Percentiles rank a stretch among this genome's conserved stretches.
phyloP scores from a whole-genome alignment of 1,284 basidiomycete genomes.

The Blastosporella zonata region DNA sequence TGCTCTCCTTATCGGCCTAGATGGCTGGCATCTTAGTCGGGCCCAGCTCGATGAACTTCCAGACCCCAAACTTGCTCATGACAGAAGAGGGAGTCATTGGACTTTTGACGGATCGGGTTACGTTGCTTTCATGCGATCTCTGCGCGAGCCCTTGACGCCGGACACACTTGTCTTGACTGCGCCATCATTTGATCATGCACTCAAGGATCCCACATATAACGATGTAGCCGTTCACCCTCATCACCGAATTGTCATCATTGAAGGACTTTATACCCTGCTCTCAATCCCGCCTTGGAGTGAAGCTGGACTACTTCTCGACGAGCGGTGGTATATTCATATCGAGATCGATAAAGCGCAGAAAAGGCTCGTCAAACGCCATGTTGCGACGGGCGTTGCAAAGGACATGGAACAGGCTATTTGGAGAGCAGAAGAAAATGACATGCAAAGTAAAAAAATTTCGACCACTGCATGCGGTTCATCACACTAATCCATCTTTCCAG shows the following conservation, averaged over 20 bases:
- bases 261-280: constrained; percentile 82
- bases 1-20: constrained; percentile 69
- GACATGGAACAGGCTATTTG: constrained; percentile 63
- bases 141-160: constrained; percentile 40
- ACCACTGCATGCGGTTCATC: not conserved
- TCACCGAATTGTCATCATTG: constrained; percentile 78
- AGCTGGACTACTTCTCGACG: constrained; percentile 68
- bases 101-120: constrained; percentile 68
- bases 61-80: constrained; percentile 70
- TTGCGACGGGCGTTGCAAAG: constrained; percentile 70
- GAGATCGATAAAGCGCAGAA: constrained; percentile 56
- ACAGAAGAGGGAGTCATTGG: constrained; percentile 68
- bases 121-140: constrained; percentile 54
- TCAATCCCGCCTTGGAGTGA: constrained; percentile 70
- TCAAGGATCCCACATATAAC: constrained; percentile 62
- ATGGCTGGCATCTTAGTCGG: constrained; percentile 83
- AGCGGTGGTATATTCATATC: constrained; percentile 75
- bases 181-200: constrained; percentile 73
- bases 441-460: constrained; percentile 58
- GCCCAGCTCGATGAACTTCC: constrained; percentile 65
- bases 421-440: constrained; percentile 74
- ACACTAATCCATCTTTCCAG: constrained; percentile 28
- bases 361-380: constrained; percentile 73
- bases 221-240: constrained; percentile 54
- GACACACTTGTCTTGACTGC: constrained; percentile 44